Percentiles rank a stretch among this genome's conserved stretches.
Conservation (phyloP, 2,329 filamentous ascomycete species). For the Calonectria hawksworthii region DNA sequence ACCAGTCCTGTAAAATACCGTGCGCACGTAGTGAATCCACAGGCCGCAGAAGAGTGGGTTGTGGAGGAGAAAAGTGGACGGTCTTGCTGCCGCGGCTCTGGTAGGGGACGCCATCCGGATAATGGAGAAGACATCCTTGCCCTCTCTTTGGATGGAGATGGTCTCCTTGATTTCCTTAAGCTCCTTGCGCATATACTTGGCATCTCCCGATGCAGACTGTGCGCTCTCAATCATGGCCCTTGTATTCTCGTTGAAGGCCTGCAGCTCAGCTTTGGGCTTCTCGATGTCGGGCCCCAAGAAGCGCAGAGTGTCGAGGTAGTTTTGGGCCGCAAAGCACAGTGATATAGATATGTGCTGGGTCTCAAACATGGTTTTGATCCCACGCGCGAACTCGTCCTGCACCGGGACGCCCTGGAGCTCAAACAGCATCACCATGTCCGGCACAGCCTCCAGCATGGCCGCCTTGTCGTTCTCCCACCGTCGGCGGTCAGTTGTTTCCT, state of each 20-base stretch:
- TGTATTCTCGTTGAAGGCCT: not conserved
- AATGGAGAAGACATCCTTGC: not conserved
- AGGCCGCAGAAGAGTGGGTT: constrained; percentile 13
- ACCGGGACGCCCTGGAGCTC: not conserved
- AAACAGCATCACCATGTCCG: not conserved
- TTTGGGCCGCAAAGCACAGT: constrained; percentile 15
- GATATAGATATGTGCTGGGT: not conserved
- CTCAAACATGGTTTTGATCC: constrained; percentile 1
- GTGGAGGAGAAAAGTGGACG: not conserved
- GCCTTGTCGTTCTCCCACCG: not conserved
- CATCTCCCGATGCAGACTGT: not conserved
- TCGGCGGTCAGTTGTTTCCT: not conserved
- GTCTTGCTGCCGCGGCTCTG: not conserved
- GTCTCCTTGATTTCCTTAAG: not conserved
- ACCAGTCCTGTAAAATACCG: not conserved
- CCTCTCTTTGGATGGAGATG: not conserved
- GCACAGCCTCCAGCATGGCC: not conserved
- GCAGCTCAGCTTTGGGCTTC: not conserved
- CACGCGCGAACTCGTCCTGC: not conserved
- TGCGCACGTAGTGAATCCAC: constrained; percentile 14
- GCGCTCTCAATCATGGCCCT: not conserved
- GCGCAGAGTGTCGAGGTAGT: constrained; percentile 13
- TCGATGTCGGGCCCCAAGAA: not conserved
- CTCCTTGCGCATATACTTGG: not conserved
- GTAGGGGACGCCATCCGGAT: not conserved